phyloP scores from a whole-genome alignment of 768 basidiomycete species.

The Suillus variegatus region DNA sequence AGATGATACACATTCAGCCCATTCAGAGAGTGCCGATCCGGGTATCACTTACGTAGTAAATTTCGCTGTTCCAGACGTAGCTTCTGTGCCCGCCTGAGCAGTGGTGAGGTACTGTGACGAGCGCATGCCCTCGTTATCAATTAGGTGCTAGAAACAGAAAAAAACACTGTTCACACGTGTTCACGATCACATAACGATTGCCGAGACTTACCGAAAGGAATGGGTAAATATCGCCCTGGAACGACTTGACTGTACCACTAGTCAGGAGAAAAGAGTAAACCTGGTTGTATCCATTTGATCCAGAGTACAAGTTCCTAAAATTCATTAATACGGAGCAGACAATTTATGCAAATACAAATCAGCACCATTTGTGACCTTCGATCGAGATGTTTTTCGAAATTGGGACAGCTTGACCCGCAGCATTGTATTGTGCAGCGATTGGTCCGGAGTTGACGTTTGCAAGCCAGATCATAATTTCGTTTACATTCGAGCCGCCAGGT shows the following conservation, averaged over 20 bases:
- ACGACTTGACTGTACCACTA: conserved; percentile 41
- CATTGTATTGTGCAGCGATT: conserved; percentile 52
- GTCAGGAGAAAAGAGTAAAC: conserved; percentile 52
- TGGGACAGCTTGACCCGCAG: conserved; percentile 47
- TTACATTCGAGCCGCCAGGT: conserved; percentile 45
- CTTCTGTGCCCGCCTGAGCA: conserved; percentile 65
- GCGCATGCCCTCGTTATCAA: conserved; percentile 43
- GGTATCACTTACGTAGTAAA: conserved; percentile 50
- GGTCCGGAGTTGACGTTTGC: conserved; percentile 59
- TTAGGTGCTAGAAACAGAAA: conserved; percentile 45
- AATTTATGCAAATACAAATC: not conserved
- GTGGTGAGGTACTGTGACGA: conserved; percentile 58
- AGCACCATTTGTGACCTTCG: conserved; percentile 53
- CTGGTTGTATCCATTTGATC: conserved; percentile 53
- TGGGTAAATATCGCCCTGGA: conserved; percentile 52
- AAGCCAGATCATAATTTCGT: conserved; percentile 69
- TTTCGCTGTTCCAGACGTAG: conserved; percentile 56
- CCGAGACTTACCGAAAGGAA: conserved; percentile 48
- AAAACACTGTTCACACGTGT: not conserved
- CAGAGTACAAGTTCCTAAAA: conserved; percentile 54
- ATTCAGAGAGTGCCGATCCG: not conserved
- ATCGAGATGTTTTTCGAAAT: conserved; percentile 43
- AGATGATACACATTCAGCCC: not conserved
- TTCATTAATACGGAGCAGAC: not conserved
- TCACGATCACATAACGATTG: not conserved